Evolutionary conservation across 2,329 filamentous ascomycete species (phyloP).

Genomic region (Alternaria solani): DNA sequence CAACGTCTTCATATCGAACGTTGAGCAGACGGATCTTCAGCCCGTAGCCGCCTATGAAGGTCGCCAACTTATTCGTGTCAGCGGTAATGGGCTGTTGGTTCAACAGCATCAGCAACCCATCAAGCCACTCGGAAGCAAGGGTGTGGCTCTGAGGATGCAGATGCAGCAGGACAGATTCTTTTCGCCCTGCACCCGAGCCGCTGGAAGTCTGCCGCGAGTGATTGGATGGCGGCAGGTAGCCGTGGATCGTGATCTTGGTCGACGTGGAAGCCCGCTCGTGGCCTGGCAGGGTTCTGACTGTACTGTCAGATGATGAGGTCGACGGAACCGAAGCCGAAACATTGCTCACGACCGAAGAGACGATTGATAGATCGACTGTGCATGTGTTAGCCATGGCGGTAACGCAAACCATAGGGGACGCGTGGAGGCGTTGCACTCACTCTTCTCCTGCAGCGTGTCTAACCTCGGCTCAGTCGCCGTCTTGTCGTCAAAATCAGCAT

Average conservation of each 20-base stretch:
- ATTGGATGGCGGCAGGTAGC: slow-evolving; percentile 61
- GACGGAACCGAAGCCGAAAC: slow-evolving; percentile 71
- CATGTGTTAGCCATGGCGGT: slow-evolving; percentile 40
- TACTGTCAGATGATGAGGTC: slow-evolving; percentile 58
- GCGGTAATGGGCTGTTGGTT: slow-evolving; percentile 97
- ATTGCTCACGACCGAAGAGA: slow-evolving; percentile 94
- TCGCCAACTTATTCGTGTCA: slow-evolving; percentile 89
- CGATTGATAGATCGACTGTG: slow-evolving; percentile 78
- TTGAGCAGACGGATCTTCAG: slow-evolving; percentile 93
- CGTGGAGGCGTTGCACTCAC: slow-evolving; percentile 50
- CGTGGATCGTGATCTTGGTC: slow-evolving; percentile 93
- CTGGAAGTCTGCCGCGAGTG: slow-evolving; percentile 41
- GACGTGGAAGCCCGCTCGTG: slow-evolving; percentile 54
- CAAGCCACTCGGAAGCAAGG: slow-evolving; percentile 93
- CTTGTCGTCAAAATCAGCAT: slow-evolving; percentile 79
- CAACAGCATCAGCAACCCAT: slow-evolving; percentile 92
- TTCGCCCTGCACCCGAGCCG: slow-evolving; percentile 47
- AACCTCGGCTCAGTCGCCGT: slow-evolving; percentile 72
- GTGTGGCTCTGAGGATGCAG: slow-evolving; percentile 82
- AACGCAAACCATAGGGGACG: slow-evolving; percentile 24
- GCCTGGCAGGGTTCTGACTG: slow-evolving; percentile 52
- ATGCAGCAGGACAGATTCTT: slow-evolving; percentile 80
- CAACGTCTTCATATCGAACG: slow-evolving; percentile 83
- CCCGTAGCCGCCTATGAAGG: slow-evolving; percentile 86
- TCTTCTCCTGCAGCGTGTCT: slow-evolving; percentile 77